Conservation (phyloP, 2,329 filamentous ascomycete genomes). For the Sphaceloma murrayae region DNA sequence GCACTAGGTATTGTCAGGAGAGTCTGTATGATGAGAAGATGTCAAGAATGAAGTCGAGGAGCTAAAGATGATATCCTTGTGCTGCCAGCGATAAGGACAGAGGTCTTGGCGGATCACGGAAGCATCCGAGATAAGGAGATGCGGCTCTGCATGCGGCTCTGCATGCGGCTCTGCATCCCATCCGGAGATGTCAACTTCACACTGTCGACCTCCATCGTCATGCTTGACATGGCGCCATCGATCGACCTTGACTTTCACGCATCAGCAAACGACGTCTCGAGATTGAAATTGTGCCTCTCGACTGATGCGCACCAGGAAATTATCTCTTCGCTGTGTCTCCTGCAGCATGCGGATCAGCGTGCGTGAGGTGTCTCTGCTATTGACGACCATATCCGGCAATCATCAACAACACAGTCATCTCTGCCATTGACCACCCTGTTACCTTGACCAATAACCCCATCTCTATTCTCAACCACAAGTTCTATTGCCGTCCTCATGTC, state of each 20-base stretch:
- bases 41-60: background rate
- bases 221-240: constrained; percentile 1
- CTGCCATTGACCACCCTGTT: background rate
- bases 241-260: too few species aligned
- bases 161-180: too few species aligned
- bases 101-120: constrained; percentile 3
- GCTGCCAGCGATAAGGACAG: constrained; percentile 4
- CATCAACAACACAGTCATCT: constrained; percentile 3
- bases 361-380: constrained; percentile 16
- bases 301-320: too few species aligned
- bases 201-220: too few species aligned
- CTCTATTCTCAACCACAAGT: constrained; percentile 5
- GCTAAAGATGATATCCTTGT: background rate
- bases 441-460: background rate
- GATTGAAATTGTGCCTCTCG: too few species aligned
- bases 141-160: constrained; percentile 4
- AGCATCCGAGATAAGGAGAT: constrained; percentile 8
- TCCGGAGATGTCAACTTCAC: constrained; percentile 7
- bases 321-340: too few species aligned
- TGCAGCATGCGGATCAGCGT: background rate
- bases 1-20: too few species aligned
- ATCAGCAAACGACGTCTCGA: too few species aligned
- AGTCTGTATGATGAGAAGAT: too few species aligned
- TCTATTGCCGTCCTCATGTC: background rate
- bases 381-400: constrained; percentile 19